Evolutionary conservation across 768 basidiomycete species (phyloP).

Genomic region (Boletus speciosus): DNA sequence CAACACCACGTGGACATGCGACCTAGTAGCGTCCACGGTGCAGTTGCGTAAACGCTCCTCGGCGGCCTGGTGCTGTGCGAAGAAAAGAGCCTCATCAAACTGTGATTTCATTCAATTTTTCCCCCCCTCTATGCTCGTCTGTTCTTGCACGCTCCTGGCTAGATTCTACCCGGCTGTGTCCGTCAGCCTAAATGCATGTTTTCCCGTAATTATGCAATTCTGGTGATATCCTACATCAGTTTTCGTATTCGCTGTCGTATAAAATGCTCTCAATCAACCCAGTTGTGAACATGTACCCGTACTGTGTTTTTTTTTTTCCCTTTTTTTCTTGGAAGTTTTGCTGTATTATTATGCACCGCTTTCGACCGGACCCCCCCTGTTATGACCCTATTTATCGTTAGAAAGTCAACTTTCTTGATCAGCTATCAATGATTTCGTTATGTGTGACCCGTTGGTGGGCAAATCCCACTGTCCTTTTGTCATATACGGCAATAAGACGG

Average conservation of each 20-base stretch:
- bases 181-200: slow-evolving; percentile 5
- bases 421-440: slow-evolving; percentile 28
- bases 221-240: slow-evolving; percentile 15
- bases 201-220: slow-evolving; percentile 17
- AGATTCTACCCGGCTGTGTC: slow-evolving; percentile 13
- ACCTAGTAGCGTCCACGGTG: slow-evolving; percentile 26
- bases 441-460: slow-evolving; percentile 7
- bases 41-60: slow-evolving; percentile 24
- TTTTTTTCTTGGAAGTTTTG: slow-evolving; percentile 30
- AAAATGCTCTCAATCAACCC: slow-evolving; percentile 15
- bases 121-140: slow-evolving; percentile 4
- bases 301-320: slow-evolving; percentile 23
- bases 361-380: slow-evolving; percentile 11
- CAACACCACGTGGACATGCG: slow-evolving; percentile 36
- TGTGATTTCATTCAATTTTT: slow-evolving; percentile 8
- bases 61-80: slow-evolving; percentile 20
- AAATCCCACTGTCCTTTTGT: slow-evolving; percentile 10
- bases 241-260: slow-evolving; percentile 25
- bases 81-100: slow-evolving; percentile 3
- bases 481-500: slow-evolving; percentile 2
- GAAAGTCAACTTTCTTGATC: slow-evolving; percentile 22
- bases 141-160: slow-evolving; percentile 25
- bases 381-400: slow-evolving; percentile 22
- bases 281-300: slow-evolving; percentile 23
- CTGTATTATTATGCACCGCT: slow-evolving; percentile 27